phyloP scores from a whole-genome alignment of 2,329 filamentous ascomycete species.

The Drechslerella coelobrocha region DNA sequence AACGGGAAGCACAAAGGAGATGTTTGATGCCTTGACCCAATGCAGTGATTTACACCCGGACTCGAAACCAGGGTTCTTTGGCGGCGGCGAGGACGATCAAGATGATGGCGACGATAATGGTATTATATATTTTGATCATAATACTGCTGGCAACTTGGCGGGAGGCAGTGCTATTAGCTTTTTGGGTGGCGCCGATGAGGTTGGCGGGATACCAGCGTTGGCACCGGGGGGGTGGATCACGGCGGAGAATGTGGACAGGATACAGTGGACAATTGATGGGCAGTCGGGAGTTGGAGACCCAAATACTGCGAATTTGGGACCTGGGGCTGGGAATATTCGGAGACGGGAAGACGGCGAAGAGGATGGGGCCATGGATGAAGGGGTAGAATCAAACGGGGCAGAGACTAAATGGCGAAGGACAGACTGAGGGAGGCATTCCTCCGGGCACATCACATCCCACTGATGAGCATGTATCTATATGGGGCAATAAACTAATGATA shows the following conservation, averaged over 20 bases:
- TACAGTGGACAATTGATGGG: conserved; percentile 45
- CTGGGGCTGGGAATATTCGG: conserved; percentile 34
- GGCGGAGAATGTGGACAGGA: conserved; percentile 47
- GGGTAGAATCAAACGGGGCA: conserved; percentile 15
- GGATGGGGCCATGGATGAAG: not conserved
- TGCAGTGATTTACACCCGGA: conserved; percentile 45
- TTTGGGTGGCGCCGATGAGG: conserved; percentile 45
- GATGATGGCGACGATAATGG: conserved; percentile 23
- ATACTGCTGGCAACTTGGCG: not conserved
- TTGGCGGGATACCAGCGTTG: conserved; percentile 46
- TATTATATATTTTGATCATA: conserved; percentile 44
- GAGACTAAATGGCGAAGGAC: conserved; percentile 44
- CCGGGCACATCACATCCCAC: not conserved
- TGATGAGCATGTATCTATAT: not conserved
- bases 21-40: conserved; percentile 33
- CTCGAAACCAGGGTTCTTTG: conserved; percentile 39
- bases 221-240: conserved; percentile 49
- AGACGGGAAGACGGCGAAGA: conserved; percentile 29
- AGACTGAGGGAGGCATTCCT: conserved; percentile 11
- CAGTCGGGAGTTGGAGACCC: conserved; percentile 40
- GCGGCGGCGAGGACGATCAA: conserved; percentile 18
- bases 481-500: no score
- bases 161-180: conserved; percentile 30
- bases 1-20: conserved; percentile 44
- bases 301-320: conserved; percentile 29